Conservation (phyloP, 1,284 basidiomycete species). For the Ustilago nuda region DNA sequence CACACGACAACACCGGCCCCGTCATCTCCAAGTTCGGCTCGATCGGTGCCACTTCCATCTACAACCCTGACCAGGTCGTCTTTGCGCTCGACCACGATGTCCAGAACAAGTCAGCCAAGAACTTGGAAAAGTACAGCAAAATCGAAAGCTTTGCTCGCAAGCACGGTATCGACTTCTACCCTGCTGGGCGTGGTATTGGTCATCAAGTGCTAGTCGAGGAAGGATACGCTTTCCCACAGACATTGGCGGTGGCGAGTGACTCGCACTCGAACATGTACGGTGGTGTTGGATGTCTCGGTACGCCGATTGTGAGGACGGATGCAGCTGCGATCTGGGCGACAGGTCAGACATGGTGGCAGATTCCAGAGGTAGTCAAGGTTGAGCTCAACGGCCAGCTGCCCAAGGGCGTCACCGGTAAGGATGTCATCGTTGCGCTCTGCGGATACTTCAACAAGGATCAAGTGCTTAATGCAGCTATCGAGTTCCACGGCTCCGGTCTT, state of each 20-base stretch:
- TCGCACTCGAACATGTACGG: constrained; percentile 99
- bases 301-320: constrained; percentile 83
- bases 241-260: constrained; percentile 81
- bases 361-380: constrained; percentile 95
- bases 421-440: constrained; percentile 96
- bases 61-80: constrained; percentile 85
- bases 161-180: constrained; percentile 93
- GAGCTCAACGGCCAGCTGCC: constrained; percentile 85
- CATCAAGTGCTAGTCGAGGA: constrained; percentile 68
- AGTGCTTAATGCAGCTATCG: constrained; percentile 97
- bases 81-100: constrained; percentile 99
- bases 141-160: constrained; percentile 91
- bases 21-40: constrained; percentile 93
- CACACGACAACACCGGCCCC: constrained; percentile 89
- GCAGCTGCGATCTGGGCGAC: constrained; percentile 98
- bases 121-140: constrained; percentile 89
- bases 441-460: constrained; percentile 97
- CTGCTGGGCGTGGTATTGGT: constrained; percentile 96
- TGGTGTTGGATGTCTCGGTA: constrained; percentile 95
- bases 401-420: constrained; percentile 95
- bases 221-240: constrained; percentile 68
- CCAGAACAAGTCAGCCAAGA: constrained; percentile 94
- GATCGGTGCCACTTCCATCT: constrained; percentile 88
- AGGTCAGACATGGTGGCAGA: constrained; percentile 99
- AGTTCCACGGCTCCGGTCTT: constrained; percentile 96